These are phyloP conservation scores for Sisymbrium altissimum DNA, from an alignment of 345 rosid genomes.

Conservation along the genomic window DNA sequence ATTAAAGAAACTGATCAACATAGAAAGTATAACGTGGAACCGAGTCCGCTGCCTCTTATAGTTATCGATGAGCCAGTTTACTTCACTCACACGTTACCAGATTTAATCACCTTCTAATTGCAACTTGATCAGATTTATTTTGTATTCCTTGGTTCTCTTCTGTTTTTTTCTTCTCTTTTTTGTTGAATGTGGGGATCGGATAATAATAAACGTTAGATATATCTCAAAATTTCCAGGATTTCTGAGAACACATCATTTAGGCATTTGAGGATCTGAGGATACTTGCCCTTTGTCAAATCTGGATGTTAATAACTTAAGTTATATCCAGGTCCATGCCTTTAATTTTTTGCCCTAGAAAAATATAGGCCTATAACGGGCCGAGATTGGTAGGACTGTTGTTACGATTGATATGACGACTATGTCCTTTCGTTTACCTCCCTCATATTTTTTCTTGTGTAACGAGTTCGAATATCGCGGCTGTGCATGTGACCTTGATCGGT, in stretches of 20 bases:
- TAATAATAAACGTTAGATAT: conserved; percentile 23
- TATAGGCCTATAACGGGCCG: too few relatives aligned
- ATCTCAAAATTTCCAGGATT: neutral
- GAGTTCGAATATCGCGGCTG: too few relatives aligned
- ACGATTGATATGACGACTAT: too few relatives aligned
- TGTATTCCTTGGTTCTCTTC: neutral
- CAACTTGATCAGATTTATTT: neutral
- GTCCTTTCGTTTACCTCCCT: too few relatives aligned
- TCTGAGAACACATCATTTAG: neutral
- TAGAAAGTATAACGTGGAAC: conserved; percentile 1
- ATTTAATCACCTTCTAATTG: conserved; percentile 32
- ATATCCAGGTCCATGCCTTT: too few relatives aligned
- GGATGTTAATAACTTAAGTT: neutral
- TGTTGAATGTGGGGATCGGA: conserved; percentile 9
- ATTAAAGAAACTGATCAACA: conserved; percentile 16
- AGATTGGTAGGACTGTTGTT: too few relatives aligned
- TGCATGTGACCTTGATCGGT: too few relatives aligned
- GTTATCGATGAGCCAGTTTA: conserved; percentile 31
- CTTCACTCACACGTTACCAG: conserved; percentile 34
- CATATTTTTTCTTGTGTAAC: too few relatives aligned
- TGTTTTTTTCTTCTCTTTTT: neutral
- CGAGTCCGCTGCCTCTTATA: conserved; percentile 30
- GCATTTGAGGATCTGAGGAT: conserved; percentile 5
- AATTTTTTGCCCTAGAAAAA: too few relatives aligned
- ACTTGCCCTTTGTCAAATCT: neutral